These are phyloP conservation scores for Magnaporthiopsis incrustans DNA, from an alignment of 2,329 filamentous ascomycete genomes.

Conservation along the genomic window DNA sequence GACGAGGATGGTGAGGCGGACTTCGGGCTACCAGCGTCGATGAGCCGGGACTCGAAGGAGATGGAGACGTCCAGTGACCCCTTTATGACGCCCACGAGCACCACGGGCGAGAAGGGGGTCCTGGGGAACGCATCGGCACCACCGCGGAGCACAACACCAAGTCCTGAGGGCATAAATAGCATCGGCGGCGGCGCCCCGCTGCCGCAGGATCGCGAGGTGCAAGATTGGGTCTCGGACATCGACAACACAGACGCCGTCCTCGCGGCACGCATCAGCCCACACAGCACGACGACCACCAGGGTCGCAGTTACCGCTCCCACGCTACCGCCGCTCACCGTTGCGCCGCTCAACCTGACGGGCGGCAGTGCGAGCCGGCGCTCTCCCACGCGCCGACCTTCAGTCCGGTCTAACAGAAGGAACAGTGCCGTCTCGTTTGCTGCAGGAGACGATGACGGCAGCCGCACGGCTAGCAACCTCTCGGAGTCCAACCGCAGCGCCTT, in stretches of 20 bases:
- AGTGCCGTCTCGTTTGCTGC: neutral
- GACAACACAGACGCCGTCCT: slow-evolving; percentile 47
- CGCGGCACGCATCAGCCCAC: slow-evolving; percentile 32
- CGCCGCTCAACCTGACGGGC: neutral
- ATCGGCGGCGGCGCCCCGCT: slow-evolving; percentile 12
- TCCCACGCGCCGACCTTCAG: slow-evolving; percentile 28
- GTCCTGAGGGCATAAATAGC: slow-evolving; percentile 30
- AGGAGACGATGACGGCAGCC: slow-evolving; percentile 36
- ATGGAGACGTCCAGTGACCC: slow-evolving; percentile 37
- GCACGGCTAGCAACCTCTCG: slow-evolving; percentile 49
- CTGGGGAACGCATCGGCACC: slow-evolving; percentile 6
- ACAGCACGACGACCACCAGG: slow-evolving; percentile 15
- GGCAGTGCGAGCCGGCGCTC: slow-evolving; percentile 22
- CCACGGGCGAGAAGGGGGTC: slow-evolving; percentile 11
- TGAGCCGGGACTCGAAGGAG: slow-evolving; percentile 18
- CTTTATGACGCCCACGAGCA: slow-evolving; percentile 36
- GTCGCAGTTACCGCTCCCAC: neutral
- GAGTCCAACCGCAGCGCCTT: slow-evolving; percentile 36
- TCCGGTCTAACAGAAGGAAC: slow-evolving; percentile 15
- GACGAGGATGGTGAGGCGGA: slow-evolving; percentile 41
- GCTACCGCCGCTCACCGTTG: neutral
- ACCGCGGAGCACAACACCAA: slow-evolving; percentile 16
- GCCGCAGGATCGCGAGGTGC: slow-evolving; percentile 42
- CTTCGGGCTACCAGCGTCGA: slow-evolving; percentile 12
- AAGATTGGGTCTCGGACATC: slow-evolving; percentile 49